Base-by-base conservation (phyloP, 345 rosid species). In the Rhodomyrtus tomentosa region DNA sequence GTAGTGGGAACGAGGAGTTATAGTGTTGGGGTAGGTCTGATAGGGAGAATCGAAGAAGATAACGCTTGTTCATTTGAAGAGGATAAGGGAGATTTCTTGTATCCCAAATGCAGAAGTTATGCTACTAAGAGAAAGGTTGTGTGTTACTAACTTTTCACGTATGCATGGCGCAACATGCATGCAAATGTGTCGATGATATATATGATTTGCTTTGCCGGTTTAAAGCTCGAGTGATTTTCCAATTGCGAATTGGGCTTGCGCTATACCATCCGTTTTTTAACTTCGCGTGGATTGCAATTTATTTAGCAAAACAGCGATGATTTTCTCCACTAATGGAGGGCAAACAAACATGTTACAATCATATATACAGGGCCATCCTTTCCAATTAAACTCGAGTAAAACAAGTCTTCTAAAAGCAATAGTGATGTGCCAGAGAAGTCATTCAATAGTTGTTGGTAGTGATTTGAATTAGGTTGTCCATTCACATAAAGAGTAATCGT, bases 21-120 rank as follows among this genome's bases (percentile, higher is more conserved):
- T 14, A 82, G 79, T 48, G 36, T 82, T 56, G 84, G 21, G 51
- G 24, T 55, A 10, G 50, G 84, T 16, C 12, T 62, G 74, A 88
- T 92, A 18, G 92, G 93, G 32, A 89, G 86, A 56, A 90, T 90
- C 72, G 91, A 92, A 6, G 92, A 91, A 81, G 90, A 89, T 32
- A 53, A 80, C 84, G 3, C 42, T 6, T 85, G 91, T 81, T 92
- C 93, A 83, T 90, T 91, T 27, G 87, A 86, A 85, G 92, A 88
- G 73, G 76, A 62, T 16, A 62, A 62, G 42, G 76, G 42, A 8
- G 42, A 32, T 32, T 32, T 62, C 22, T 62, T 18, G 24, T 21
- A 62, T 9, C 76, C 76, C 1, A 62, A 32, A 32, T 62, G 42
- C 76, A 62, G 42, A 62, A 62, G 76, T 16, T 16, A 18, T 32